These are phyloP conservation scores for Ascoidea asiatica DNA, from an alignment of 805 yeast genomes.

Conservation along the genomic window DNA sequence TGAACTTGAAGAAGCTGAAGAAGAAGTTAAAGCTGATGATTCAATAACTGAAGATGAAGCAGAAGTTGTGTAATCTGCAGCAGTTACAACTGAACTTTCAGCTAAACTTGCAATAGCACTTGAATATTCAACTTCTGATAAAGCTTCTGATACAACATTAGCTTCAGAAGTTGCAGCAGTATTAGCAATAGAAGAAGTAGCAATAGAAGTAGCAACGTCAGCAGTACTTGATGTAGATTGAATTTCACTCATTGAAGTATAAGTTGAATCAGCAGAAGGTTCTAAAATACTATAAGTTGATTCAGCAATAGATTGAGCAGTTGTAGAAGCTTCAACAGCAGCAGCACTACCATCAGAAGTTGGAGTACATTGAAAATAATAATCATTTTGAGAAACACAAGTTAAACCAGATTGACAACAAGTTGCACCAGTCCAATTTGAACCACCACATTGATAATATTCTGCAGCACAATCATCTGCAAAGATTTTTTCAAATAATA, in stretches of 20 bases:
- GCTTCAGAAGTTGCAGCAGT: not conserved
- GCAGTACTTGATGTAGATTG: too few species aligned
- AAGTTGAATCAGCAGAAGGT: too few species aligned
- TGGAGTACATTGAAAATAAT: slow-evolving; percentile 15
- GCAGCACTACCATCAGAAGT: not conserved
- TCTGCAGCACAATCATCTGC: not conserved
- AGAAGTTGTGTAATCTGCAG: too few species aligned
- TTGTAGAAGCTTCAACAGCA: not conserved
- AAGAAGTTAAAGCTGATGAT: too few species aligned
- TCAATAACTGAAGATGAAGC: too few species aligned
- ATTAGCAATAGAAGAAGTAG: not conserved
- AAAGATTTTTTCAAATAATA: not conserved
- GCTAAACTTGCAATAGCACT: too few species aligned
- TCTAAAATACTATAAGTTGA: too few species aligned
- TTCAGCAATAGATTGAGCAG: slow-evolving; percentile 1
- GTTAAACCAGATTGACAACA: slow-evolving; percentile 13
- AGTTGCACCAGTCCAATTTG: slow-evolving; percentile 11
- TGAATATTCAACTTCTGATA: too few species aligned
- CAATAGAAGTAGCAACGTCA: not conserved
- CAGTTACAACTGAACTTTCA: too few species aligned
- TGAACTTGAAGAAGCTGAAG: not conserved
- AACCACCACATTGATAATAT: slow-evolving; percentile 16
- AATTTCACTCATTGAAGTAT: too few species aligned
- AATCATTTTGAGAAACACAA: slow-evolving; percentile 14
- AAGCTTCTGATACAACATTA: too few species aligned